These are phyloP conservation scores for Macrophomina phaseolina DNA, from an alignment of 2,329 filamentous ascomycete species.

Conservation along the genomic window DNA sequence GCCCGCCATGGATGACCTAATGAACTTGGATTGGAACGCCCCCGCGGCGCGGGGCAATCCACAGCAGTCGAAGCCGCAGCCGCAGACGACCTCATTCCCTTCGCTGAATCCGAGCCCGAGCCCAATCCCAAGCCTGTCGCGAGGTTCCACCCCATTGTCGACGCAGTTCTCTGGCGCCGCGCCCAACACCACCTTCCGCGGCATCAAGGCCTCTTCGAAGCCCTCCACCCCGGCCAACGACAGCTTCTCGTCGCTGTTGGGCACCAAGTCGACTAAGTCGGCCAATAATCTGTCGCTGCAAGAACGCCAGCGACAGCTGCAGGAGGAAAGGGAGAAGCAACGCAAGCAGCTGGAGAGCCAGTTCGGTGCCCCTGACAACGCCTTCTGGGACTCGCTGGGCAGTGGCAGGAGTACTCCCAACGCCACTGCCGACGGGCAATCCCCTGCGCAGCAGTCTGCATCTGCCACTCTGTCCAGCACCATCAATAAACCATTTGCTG, in stretches of 20 bases:
- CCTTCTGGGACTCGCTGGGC: constrained; percentile 78
- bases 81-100: constrained; percentile 35
- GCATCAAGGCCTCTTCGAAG: constrained; percentile 58
- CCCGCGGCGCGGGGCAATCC: constrained; percentile 37
- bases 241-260: constrained; percentile 79
- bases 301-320: constrained; percentile 70
- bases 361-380: constrained; percentile 70
- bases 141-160: constrained; percentile 46
- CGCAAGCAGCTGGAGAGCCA: constrained; percentile 74
- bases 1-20: constrained; percentile 54
- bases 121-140: constrained; percentile 45
- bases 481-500: constrained; percentile 48
- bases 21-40: constrained; percentile 55
- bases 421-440: constrained; percentile 45
- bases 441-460: constrained; percentile 34
- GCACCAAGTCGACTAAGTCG: constrained; percentile 64
- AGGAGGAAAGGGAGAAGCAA: constrained; percentile 78
- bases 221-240: constrained; percentile 62
- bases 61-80: constrained; percentile 35
- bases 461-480: constrained; percentile 49
- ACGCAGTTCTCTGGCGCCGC: constrained; percentile 45
- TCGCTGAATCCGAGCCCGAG: constrained; percentile 32
- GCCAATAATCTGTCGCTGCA: constrained; percentile 72
- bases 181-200: constrained; percentile 37
- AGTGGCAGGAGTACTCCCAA: constrained; percentile 54